A percentile compares a stretch with the other conserved stretches of the same genome.
These are phyloP conservation scores for Aspergillus sp. DNA, from an alignment of 2,329 filamentous ascomycete species.

Conservation along the genomic window DNA sequence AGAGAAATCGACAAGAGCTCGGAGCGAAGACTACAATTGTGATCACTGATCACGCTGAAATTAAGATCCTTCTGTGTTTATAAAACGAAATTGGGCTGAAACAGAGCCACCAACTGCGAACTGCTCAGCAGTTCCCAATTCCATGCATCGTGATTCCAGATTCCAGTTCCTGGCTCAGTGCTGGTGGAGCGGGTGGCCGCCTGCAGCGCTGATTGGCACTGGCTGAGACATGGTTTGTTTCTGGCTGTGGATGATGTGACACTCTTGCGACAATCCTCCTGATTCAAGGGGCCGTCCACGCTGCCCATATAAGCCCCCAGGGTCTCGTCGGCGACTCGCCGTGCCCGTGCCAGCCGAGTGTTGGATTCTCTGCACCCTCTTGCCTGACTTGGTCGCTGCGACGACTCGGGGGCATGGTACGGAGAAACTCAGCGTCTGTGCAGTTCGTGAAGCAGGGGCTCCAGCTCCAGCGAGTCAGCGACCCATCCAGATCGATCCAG, in stretches of 20 bases:
- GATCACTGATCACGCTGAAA: background rate
- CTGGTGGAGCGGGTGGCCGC: constrained; percentile 12
- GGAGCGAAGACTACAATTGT: background rate
- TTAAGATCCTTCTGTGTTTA: background rate
- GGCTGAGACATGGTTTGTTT: constrained; percentile 38
- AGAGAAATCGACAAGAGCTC: background rate
- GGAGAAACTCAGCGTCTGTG: background rate
- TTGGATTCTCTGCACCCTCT: too few relatives aligned
- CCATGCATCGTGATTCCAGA: constrained; percentile 5
- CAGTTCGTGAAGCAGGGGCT: constrained; percentile 5
- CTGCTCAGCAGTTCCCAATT: background rate
- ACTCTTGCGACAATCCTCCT: constrained; percentile 16
- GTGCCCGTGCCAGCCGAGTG: background rate
- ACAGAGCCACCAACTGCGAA: constrained; percentile 11
- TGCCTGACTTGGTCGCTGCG: too few relatives aligned
- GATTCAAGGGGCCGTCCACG: background rate
- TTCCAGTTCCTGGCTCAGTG: constrained; percentile 16
- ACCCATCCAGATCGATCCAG: constrained; percentile 13
- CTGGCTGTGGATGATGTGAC: constrained; percentile 23
- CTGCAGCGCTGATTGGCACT: constrained; percentile 17
- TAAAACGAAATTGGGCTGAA: constrained; percentile 18
- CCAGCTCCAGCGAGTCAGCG: constrained; percentile 5
- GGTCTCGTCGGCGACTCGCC: background rate
- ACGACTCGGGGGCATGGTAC: too few relatives aligned
- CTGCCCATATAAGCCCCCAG: background rate